Evolutionary conservation across 179 eudicot species (phyloP).

Genomic region (Beta corolliflora): DNA sequence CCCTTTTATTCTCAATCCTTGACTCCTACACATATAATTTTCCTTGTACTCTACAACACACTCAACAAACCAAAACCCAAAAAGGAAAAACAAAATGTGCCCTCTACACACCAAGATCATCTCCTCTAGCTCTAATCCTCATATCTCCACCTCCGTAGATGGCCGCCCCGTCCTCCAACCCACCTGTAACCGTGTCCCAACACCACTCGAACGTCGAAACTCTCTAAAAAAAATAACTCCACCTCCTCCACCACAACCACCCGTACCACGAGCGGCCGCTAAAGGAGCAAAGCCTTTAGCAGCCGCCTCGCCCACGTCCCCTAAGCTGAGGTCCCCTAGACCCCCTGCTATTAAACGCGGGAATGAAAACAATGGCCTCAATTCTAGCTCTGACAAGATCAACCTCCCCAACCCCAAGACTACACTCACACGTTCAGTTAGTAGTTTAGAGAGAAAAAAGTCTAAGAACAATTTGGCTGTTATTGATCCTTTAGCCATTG

Average conservation of each 20-base stretch:
- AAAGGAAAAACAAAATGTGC: too few relatives aligned
- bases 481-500: background rate
- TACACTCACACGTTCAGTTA: constrained; percentile 27
- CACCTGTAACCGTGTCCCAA: constrained; percentile 24
- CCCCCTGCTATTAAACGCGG: constrained; percentile 37
- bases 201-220: constrained; percentile 15
- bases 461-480: constrained; percentile 9
- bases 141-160: too few relatives aligned
- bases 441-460: constrained; percentile 30
- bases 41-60: too few relatives aligned
- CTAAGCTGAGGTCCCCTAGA: constrained; percentile 35
- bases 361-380: constrained; percentile 27
- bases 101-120: too few relatives aligned
- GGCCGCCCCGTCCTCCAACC: constrained; percentile 18
- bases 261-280: background rate
- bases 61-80: too few relatives aligned
- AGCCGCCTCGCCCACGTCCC: constrained; percentile 22
- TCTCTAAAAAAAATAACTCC: constrained; percentile 23
- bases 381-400: constrained; percentile 33
- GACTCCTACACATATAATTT: too few relatives aligned
- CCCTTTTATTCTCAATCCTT: too few relatives aligned
- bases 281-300: background rate
- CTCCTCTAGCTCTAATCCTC: too few relatives aligned
- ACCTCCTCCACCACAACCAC: constrained; percentile 21
- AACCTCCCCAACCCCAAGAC: constrained; percentile 27